Percentiles rank a stretch among this genome's conserved stretches.
Conservation (phyloP, 75 land plant species). For the Selaginella tamariscina region DNA sequence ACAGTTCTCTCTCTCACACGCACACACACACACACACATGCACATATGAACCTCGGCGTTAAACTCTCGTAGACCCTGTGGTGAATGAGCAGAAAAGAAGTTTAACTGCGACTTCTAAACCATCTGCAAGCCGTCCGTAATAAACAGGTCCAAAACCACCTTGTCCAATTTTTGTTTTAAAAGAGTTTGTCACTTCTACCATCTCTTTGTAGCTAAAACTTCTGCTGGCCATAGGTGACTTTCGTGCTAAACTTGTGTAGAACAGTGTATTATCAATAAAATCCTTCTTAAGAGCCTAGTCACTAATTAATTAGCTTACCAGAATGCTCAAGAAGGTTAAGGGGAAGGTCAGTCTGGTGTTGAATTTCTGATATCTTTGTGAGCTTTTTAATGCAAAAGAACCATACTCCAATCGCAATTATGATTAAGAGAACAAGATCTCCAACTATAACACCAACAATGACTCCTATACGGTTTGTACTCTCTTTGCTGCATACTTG, state of each 20-base stretch:
- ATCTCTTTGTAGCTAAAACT: not conserved
- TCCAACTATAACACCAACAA: not conserved
- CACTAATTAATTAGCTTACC: not conserved
- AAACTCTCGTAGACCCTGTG: not conserved
- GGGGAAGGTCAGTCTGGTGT: too few species aligned
- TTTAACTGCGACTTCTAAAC: not conserved
- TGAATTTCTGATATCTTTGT: not conserved
- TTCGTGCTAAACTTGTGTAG: not conserved
- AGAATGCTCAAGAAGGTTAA: too few species aligned
- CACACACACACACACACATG: not conserved
- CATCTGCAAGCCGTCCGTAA: not conserved
- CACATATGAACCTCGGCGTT: not conserved
- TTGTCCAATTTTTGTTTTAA: not conserved
- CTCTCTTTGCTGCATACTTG: not conserved
- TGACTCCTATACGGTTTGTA: not conserved
- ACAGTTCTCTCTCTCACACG: not conserved
- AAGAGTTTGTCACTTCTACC: not conserved
- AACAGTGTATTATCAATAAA: not conserved
- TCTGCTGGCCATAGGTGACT: not conserved
- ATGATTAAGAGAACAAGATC: not conserved
- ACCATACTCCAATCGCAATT: not conserved
- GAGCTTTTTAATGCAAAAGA: not conserved
- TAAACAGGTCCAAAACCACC: not conserved
- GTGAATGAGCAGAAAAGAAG: not conserved
- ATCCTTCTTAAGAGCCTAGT: too few species aligned